Evolutionary conservation across 2,329 filamentous ascomycete species (phyloP).

Genomic region (Colletotrichum sp.): DNA sequence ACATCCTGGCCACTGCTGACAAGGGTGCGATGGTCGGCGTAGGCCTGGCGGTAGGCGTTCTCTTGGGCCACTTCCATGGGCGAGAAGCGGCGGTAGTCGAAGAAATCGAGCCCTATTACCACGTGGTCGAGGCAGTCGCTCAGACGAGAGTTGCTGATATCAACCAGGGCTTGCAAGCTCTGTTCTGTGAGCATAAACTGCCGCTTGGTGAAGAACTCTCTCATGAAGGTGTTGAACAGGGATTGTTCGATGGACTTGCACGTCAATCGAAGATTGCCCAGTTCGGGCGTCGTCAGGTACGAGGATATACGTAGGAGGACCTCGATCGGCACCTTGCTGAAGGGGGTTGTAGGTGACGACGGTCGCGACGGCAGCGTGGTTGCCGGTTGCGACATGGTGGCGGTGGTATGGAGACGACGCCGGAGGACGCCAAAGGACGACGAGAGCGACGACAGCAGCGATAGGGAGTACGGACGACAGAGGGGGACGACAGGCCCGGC

Average conservation of each 20-base stretch:
- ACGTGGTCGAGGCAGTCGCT: conserved; percentile 46
- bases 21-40: conserved; percentile 33
- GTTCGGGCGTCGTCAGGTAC: conserved; percentile 59
- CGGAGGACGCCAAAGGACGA: neutral
- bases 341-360: neutral
- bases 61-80: conserved; percentile 14
- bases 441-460: neutral
- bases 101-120: conserved; percentile 51
- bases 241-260: conserved; percentile 60
- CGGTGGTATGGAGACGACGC: neutral
- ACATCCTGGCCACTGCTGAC: conserved; percentile 50
- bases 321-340: conserved; percentile 59
- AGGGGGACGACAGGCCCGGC: too few relatives aligned
- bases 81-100: conserved; percentile 13
- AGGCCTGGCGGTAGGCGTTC: conserved; percentile 21
- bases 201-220: conserved; percentile 69
- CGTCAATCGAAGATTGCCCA: conserved; percentile 57
- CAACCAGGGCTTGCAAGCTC: conserved; percentile 59
- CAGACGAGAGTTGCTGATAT: conserved; percentile 55
- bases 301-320: conserved; percentile 60
- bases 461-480: too few relatives aligned
- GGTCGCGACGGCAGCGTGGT: neutral
- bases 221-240: conserved; percentile 60
- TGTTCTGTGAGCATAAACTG: conserved; percentile 68
- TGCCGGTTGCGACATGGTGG: neutral